Conservation (phyloP, 2,329 filamentous ascomycete species). For the Pyricularia sp. region DNA sequence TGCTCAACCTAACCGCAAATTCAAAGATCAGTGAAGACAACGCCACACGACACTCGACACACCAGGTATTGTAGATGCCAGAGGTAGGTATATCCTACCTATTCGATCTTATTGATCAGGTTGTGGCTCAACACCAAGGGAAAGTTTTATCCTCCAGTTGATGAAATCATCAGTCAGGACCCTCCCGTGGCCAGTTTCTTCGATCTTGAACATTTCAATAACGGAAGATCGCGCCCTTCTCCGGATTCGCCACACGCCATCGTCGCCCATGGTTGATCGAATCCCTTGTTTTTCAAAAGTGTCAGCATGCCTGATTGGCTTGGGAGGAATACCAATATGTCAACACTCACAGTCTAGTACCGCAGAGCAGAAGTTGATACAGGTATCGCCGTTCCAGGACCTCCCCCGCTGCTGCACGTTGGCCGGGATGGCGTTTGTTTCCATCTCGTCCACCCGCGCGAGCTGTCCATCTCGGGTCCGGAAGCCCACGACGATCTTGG, state of each 20-base stretch:
- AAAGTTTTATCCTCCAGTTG: slow-evolving; percentile 58
- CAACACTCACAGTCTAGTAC: slow-evolving; percentile 64
- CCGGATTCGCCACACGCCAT: slow-evolving; percentile 74
- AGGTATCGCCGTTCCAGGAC: slow-evolving; percentile 84
- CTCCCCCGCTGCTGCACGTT: slow-evolving; percentile 59
- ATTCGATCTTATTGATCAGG: neutral
- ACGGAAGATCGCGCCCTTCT: slow-evolving; percentile 50
- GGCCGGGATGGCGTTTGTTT: slow-evolving; percentile 69
- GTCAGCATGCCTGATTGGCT: neutral
- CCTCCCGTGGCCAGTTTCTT: slow-evolving; percentile 64
- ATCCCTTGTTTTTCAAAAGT: slow-evolving; percentile 38
- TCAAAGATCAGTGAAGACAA: neutral
- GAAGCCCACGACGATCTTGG: slow-evolving; percentile 86
- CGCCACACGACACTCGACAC: neutral
- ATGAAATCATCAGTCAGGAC: slow-evolving; percentile 73
- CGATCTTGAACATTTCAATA: slow-evolving; percentile 67
- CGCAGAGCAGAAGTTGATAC: slow-evolving; percentile 77
- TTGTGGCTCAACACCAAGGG: slow-evolving; percentile 17
- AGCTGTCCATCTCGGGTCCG: slow-evolving; percentile 65
- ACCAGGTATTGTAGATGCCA: neutral
- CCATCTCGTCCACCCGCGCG: slow-evolving; percentile 63
- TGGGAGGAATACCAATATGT: neutral
- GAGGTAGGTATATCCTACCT: neutral
- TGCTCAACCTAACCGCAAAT: neutral
- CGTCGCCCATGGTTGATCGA: slow-evolving; percentile 52